phyloP scores from a whole-genome alignment of 257 asterid species.

The Salvia splendens region DNA sequence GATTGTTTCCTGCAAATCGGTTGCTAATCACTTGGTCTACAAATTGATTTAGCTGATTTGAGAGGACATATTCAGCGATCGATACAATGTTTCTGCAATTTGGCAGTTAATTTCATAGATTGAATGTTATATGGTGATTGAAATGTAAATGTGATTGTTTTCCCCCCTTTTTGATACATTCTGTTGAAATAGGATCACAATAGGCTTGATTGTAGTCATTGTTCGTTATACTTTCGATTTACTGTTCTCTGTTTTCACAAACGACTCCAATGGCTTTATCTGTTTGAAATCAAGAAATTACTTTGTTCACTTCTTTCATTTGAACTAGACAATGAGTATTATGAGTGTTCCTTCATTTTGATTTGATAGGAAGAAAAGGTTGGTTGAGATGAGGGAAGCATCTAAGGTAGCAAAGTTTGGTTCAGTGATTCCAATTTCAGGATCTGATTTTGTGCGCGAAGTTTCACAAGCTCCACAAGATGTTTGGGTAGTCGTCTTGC shows the following conservation, averaged over 20 bases:
- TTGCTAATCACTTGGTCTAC: background rate
- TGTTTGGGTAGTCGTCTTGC: conserved; percentile 83
- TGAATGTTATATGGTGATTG: background rate
- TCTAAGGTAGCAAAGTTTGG: conserved; percentile 82
- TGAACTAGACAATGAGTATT: no score
- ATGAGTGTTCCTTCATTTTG: conserved; percentile 17
- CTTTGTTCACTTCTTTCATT: no score
- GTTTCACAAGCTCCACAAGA: conserved; percentile 96
- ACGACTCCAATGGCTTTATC: no score
- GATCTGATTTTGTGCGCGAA: conserved; percentile 95
- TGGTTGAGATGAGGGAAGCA: conserved; percentile 84
- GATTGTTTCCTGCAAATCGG: background rate
- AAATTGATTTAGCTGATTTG: no score
- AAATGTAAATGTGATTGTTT: background rate
- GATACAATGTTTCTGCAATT: background rate
- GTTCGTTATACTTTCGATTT: background rate
- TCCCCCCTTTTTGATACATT: background rate
- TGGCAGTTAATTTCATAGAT: background rate
- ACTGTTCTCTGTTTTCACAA: no score
- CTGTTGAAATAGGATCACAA: background rate
- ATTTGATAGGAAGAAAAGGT: conserved; percentile 75
- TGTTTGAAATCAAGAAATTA: no score
- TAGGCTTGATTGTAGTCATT: background rate
- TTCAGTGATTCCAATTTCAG: conserved; percentile 80
- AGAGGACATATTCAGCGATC: background rate